Evolutionary conservation across 768 basidiomycete genomes (phyloP).

Genomic region (Trametes villosa): DNA sequence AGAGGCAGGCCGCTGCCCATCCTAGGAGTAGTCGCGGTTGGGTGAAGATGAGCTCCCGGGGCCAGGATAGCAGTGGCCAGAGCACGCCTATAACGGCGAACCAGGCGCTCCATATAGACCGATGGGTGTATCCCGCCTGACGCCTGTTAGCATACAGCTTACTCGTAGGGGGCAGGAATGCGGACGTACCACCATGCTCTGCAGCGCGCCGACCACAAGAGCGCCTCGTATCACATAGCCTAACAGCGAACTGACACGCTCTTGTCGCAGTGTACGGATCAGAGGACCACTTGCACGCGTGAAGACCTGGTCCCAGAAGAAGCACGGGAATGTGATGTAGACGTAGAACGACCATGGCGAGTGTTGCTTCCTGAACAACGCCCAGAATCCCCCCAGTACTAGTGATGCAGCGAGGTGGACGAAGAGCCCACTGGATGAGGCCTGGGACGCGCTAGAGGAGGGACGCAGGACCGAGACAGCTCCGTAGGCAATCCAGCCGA

Average conservation of each 20-base stretch:
- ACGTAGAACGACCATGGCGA: constrained; percentile 76
- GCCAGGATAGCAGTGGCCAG: constrained; percentile 69
- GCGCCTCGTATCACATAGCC: constrained; percentile 32
- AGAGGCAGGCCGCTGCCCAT: constrained; percentile 57
- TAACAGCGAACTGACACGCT: neutral
- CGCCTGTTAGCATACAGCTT: neutral
- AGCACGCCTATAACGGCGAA: constrained; percentile 59
- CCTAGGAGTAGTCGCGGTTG: constrained; percentile 33
- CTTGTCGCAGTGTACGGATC: neutral
- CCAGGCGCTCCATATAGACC: constrained; percentile 74
- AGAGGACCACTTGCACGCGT: constrained; percentile 11
- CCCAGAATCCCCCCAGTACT: constrained; percentile 45
- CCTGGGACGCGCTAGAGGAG: constrained; percentile 33
- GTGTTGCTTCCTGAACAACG: constrained; percentile 60
- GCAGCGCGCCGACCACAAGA: constrained; percentile 50
- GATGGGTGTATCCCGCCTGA: constrained; percentile 73
- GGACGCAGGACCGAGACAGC: constrained; percentile 59
- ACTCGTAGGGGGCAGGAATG: constrained; percentile 11
- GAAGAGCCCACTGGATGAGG: neutral
- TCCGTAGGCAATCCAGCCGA: constrained; percentile 77
- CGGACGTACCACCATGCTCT: constrained; percentile 71
- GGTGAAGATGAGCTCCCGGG: constrained; percentile 34
- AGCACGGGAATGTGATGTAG: constrained; percentile 75
- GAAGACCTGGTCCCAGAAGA: constrained; percentile 70
- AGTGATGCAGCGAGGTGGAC: constrained; percentile 36